Conservation (phyloP, 805 yeast species). For the Yamadazyma phyllophila region DNA sequence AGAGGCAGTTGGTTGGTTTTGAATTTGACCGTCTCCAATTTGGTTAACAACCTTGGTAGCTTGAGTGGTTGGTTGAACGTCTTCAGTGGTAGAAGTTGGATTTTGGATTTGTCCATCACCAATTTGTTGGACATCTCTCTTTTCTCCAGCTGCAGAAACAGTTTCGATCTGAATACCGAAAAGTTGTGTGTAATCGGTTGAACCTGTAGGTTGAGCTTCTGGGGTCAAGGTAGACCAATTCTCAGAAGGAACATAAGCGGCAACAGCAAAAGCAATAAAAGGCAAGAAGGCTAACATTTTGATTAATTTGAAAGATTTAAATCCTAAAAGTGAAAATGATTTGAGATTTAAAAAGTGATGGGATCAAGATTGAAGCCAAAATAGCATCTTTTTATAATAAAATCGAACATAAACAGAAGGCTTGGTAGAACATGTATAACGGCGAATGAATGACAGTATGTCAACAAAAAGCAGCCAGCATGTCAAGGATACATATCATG, state of each 20-base stretch:
- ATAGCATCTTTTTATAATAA: background rate
- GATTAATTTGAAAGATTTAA: background rate
- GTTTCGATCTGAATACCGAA: slow-evolving; percentile 73
- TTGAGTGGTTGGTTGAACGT: too few relatives aligned
- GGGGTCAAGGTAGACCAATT: slow-evolving; percentile 78
- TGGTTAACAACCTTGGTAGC: slow-evolving; percentile 45
- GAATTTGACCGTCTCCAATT: slow-evolving; percentile 36
- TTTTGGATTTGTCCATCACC: too few relatives aligned
- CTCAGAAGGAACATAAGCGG: slow-evolving; percentile 64
- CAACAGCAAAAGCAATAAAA: slow-evolving; percentile 32
- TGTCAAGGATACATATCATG: slow-evolving; percentile 1
- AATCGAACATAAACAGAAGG: slow-evolving; percentile 5
- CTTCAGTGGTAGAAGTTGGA: too few relatives aligned
- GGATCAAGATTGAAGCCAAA: background rate
- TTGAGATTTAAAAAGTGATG: background rate
- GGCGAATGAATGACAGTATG: background rate
- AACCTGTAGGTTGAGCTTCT: slow-evolving; percentile 39
- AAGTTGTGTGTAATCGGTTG: slow-evolving; percentile 51
- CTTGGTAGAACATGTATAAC: background rate
- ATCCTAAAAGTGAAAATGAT: background rate
- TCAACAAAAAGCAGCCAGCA: slow-evolving; percentile 4
- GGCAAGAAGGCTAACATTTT: slow-evolving; percentile 12
- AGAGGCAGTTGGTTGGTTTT: slow-evolving; percentile 34
- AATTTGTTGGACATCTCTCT: too few relatives aligned
- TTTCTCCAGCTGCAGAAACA: slow-evolving; percentile 23